Percentiles rank a stretch among this genome's conserved stretches.
Evolutionary conservation across 2,329 filamentous ascomycete species (phyloP).

Genomic region (Sclerotinia sclerotiorum): DNA sequence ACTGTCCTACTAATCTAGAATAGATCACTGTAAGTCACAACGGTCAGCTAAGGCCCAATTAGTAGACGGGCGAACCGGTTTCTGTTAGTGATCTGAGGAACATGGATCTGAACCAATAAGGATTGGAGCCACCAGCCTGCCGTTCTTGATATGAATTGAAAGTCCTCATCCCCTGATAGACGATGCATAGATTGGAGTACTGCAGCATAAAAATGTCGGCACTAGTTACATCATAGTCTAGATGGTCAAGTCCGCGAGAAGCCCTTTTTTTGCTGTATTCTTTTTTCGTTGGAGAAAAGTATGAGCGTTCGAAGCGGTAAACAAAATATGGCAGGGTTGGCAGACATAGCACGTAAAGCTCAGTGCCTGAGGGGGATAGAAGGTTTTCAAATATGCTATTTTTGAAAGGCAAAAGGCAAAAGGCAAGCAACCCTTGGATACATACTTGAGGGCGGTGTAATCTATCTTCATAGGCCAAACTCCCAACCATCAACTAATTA

Average conservation of each 20-base stretch:
- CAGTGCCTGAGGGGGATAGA: too few species aligned
- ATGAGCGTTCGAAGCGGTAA: neutral
- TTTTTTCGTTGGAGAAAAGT: neutral
- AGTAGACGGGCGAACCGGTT: neutral
- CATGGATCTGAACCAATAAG: neutral
- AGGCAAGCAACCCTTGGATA: neutral
- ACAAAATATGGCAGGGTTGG: neutral
- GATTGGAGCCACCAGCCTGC: neutral
- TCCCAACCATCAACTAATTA: too few species aligned
- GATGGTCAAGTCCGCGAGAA: neutral
- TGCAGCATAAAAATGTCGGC: neutral
- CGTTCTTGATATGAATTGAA: neutral
- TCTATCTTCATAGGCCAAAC: neutral
- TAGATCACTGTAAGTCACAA: conserved; percentile 8
- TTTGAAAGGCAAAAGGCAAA: neutral
- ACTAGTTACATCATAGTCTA: neutral
- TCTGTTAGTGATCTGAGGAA: neutral
- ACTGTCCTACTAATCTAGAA: neutral
- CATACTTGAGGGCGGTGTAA: neutral
- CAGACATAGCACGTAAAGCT: neutral
- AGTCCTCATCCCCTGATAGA: too few species aligned
- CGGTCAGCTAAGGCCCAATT: neutral
- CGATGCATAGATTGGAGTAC: neutral
- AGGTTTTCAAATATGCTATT: neutral
- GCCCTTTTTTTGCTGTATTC: neutral